Base-by-base conservation (phyloP, 352 stramenopile genomes). In the Pythium pyrilobum region DNA sequence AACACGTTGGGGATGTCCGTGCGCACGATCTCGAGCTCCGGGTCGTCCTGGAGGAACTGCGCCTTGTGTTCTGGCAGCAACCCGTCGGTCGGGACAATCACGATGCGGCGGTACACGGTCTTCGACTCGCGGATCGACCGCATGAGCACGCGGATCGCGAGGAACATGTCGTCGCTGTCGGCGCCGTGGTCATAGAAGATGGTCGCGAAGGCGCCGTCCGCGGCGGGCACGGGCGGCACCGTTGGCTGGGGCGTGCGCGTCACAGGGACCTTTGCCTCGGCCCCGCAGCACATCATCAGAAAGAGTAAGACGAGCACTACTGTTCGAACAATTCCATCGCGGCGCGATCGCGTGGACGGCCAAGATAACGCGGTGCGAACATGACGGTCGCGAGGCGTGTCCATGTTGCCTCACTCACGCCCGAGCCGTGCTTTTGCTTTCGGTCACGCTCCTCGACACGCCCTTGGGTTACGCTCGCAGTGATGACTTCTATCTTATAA, bases 1-100 rank as follows among this genome's bases (percentile, higher is more conserved):
- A 87, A 91, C 13, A 91, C 78, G 34, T 91, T 91, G 25, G 81
- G 72, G 45, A 87, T 76, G 18, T 74, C 68, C 1, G 71, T 68
- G 46, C 52, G 74, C 46, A 89, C 61, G 58, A 91, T 81, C 61
- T 91, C 81, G 44, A 91, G 63, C 21, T 56, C 52, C 33, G 74
- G 68, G 64, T 89, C 78, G 71, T 88, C 76, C 27, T 58, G 46
- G 23, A 66, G 67, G 6, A 91, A 69, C 29, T 70, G 61, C 8
- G 44, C 52, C 38, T 68, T 62, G 56, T 63, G 77, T 27, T 53
- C 64, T 5, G 65, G 44, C 38, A 56, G 31, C 11, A 91, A 64
- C 21, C 78, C 78, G 61, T 91, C 81, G 42, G 81, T 62, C 15
- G 81, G 78, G 5, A 87, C 77, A 38, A 91, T 74, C 57, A 91